phyloP scores from a whole-genome alignment of 108 stramenopile genomes.

The Skeletonema menzelii region DNA sequence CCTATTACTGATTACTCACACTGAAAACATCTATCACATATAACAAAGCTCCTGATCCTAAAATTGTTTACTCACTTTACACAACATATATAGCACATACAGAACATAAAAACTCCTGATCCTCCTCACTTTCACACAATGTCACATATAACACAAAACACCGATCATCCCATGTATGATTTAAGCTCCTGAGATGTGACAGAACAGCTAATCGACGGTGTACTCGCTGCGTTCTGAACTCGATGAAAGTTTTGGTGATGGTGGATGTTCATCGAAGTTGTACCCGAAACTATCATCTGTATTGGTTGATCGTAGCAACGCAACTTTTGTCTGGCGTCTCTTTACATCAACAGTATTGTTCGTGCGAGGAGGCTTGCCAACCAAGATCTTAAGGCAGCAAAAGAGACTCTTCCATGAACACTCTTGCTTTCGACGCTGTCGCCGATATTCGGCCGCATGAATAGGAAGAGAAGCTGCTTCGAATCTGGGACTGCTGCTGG shows the following conservation, averaged over 20 bases:
- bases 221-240: constrained; percentile 18
- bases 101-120: no score
- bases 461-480: constrained; percentile 19
- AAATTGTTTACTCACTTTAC: no score
- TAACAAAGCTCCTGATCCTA: no score
- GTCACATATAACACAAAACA: not conserved
- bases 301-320: not conserved
- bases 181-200: not conserved
- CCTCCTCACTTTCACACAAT: constrained; percentile 2
- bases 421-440: constrained; percentile 25
- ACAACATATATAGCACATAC: no score
- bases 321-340: not conserved
- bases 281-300: constrained; percentile 29
- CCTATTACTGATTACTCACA: not conserved
- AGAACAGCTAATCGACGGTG: constrained; percentile 13
- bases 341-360: not conserved
- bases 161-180: not conserved
- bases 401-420: constrained; percentile 36
- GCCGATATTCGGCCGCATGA: constrained; percentile 30
- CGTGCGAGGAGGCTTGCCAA: constrained; percentile 16
- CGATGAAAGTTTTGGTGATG: constrained; percentile 17
- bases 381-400: constrained; percentile 36
- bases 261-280: constrained; percentile 36
- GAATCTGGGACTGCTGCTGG: constrained; percentile 10
- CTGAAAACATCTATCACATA: not conserved